Conservation (phyloP, 164 flowering plant genomes). For the Vitis vinifera region DNA sequence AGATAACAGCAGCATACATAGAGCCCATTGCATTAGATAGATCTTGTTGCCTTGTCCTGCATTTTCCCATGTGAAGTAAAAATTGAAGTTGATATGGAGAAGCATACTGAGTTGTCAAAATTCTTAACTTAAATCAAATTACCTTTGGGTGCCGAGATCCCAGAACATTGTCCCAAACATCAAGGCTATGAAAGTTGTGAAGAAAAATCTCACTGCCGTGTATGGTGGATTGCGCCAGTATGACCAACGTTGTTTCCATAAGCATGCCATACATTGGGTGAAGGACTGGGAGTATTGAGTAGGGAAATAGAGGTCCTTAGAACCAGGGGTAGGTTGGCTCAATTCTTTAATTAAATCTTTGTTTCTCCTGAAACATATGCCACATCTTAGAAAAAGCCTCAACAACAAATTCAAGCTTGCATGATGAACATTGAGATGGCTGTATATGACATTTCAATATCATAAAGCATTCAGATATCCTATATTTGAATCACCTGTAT, state of each 20-base stretch:
- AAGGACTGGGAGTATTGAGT: conserved; percentile 46
- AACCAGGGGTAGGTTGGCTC: conserved; percentile 37
- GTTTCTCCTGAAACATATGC: conserved; percentile 42
- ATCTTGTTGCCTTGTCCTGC: conserved; percentile 9
- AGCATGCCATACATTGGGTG: conserved; percentile 51
- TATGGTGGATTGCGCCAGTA: conserved; percentile 61
- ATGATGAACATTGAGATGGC: too few relatives aligned
- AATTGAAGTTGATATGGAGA: too few relatives aligned
- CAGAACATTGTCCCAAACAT: conserved; percentile 54
- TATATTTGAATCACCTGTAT: conserved; percentile 10
- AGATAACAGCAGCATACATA: conserved; percentile 21
- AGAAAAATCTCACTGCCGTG: conserved; percentile 49
- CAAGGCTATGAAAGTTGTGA: conserved; percentile 46
- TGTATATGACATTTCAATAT: too few relatives aligned
- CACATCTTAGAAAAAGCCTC: neutral
- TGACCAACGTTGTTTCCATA: conserved; percentile 52
- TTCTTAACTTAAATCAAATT: neutral
- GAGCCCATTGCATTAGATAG: conserved; percentile 22
- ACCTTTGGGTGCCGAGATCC: conserved; percentile 40
- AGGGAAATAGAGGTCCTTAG: conserved; percentile 46
- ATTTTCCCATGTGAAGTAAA: neutral
- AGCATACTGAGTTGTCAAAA: too few relatives aligned
- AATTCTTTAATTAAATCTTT: conserved; percentile 44
- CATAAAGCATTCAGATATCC: too few relatives aligned
- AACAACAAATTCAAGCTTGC: neutral